Base-by-base conservation (phyloP, 2,329 filamentous ascomycete species). In the Monilinia polystroma region DNA sequence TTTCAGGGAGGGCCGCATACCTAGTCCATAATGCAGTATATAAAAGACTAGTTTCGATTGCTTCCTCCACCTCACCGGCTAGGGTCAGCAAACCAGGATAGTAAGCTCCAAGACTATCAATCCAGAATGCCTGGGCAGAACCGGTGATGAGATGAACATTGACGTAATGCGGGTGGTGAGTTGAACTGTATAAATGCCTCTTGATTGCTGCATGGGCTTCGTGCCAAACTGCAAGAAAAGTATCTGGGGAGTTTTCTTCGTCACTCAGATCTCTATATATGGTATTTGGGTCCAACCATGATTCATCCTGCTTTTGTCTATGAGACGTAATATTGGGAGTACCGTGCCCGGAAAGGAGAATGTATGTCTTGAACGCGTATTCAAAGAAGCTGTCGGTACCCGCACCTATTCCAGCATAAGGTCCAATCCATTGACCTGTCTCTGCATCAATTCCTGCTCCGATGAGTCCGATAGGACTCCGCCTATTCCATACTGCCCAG, bases 311-410 rank as follows among this genome's bases (percentile, higher is more conserved):
- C 41, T 72, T 64, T n/a, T 62, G 67, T 35, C 52, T 58, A 35
- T 75, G 70, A 54, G 69, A 68, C 3, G 76, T 76, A 70, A 79
- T 74, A 70, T 88, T 88, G 3, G 85, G 85, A 68, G 83, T 77
- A 18, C 82, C 83, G 67, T 90, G 87, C 1, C 92, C 91, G 2
- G 94, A 97, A 29, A 98, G 85, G 32, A 99, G 80, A 68, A 99
- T 91, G 75, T 97, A 89, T 23, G 93, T 93, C 79, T 99, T 99
- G 74, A 98, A 84, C 4, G 95, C 93, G 78, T 99, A 99, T 79
- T 99, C 95, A 75, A 97, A 98, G 80, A 99, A 99, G 79, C 93
- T 97, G 80, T 99, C 95, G 74, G 97, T 92, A 51, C 95, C 95
- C 10, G 95, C 95, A 60, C 95, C 95, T 72, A 99, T 96, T 41